Evolutionary conservation across 805 yeast genomes (phyloP), one percentile per base, ranked within the genome.

Genomic region (Spathaspora passalidarum): DNA sequence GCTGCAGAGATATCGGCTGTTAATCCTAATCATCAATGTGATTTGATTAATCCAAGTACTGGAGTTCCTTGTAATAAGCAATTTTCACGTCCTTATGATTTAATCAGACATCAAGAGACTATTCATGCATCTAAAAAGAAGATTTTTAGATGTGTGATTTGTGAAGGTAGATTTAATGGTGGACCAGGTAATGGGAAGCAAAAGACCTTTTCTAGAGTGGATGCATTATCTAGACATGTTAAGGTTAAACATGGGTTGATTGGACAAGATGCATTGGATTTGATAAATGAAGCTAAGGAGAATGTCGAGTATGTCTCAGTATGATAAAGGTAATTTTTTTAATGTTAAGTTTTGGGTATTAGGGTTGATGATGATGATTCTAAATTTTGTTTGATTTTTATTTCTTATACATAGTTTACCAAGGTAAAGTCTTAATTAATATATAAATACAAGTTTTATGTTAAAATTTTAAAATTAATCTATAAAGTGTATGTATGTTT

Each of bases 181-280:
- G 80, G 80, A 44, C 59, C 66, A 32, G 78, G 80, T 21, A 79
- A 78, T 56, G 81, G 81, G 44, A 65, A 69, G 52, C 68, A 56
- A 52, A 72, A 72, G 57, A 72, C 77, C n/a, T 72, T 72, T 45
- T 68, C 75, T 5, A 56, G 77, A 52, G 74, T 73, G 38, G 77
- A 72, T 60, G 77, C 77, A 1, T 65, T 72, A 50, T 69, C 75
- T 1, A 62, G 77, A 45, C 77, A 72, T 53, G 70, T 72, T 50
- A 82, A 95, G 57, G 92, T 90, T 39, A 90, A 94, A 70, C 98
- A 91, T 69, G 86, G 86, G 7, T 66, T 84, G 45, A 75, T 73
- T 35, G 86, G 86, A 34, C 68, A 72, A 49, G 84, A 82, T 50
- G 88, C 88, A n/a, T 73, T 79, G 47, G 80, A 81, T 44, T 82